Conservation (phyloP, 768 basidiomycete genomes). For the Agrocybe chaxingu region DNA sequence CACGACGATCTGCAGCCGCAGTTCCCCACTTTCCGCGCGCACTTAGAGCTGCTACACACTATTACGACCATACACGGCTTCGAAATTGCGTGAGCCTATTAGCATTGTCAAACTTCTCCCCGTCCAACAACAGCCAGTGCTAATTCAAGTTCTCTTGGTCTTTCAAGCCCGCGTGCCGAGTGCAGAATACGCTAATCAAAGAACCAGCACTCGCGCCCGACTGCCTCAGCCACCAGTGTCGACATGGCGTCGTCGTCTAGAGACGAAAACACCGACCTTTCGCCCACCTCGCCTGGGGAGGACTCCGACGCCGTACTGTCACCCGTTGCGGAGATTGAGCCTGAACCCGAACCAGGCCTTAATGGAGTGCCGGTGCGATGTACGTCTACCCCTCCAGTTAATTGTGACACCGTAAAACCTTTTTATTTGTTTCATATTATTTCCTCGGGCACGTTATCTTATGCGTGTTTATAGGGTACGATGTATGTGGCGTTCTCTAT, state of each 20-base stretch:
- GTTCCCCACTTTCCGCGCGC: no score
- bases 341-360: slow-evolving; percentile 71
- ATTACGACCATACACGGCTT: no score
- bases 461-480: slow-evolving; percentile 60
- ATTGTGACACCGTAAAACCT: slow-evolving; percentile 11
- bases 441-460: slow-evolving; percentile 9
- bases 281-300: slow-evolving; percentile 49
- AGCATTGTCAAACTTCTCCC: no score
- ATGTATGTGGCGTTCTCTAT: slow-evolving; percentile 51
- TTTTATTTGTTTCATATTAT: slow-evolving; percentile 12
- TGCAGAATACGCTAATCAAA: no score
- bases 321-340: slow-evolving; percentile 51
- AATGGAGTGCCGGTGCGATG: slow-evolving; percentile 77
- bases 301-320: slow-evolving; percentile 59
- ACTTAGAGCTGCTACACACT: no score
- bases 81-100: no score
- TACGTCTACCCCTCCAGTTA: slow-evolving; percentile 39
- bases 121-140: no score
- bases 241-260: slow-evolving; percentile 11
- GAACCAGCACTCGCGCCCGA: no score
- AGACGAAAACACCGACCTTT: slow-evolving; percentile 36
- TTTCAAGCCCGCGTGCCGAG: no score
- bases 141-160: no score
- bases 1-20: no score
- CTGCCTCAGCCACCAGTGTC: neutral